Conservation (phyloP, 78 protist species). For the Dictyostelium capitatum region DNA sequence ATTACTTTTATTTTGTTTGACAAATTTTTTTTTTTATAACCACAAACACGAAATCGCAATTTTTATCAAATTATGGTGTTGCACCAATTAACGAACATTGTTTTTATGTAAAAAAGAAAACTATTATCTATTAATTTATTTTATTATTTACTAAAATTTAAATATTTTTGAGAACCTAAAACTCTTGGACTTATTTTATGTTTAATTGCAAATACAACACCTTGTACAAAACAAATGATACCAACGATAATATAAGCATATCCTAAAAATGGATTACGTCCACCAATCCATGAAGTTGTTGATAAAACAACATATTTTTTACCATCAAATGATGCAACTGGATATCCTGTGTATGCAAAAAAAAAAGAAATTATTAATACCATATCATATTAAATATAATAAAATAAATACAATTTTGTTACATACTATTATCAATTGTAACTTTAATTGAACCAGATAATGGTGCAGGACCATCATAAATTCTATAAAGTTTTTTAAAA, state of each 20-base stretch:
- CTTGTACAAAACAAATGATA: constrained; percentile 86
- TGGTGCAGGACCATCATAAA: background rate
- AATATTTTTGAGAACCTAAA: constrained; percentile 68
- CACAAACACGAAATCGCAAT: too few relatives aligned
- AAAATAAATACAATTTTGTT: background rate
- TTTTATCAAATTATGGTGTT: too few relatives aligned
- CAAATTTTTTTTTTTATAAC: too few relatives aligned
- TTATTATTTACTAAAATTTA: constrained; percentile 3
- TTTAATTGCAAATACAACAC: constrained; percentile 77
- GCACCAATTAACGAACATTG: too few relatives aligned
- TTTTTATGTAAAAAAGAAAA: too few relatives aligned
- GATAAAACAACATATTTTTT: constrained; percentile 93
- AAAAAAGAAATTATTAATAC: too few relatives aligned
- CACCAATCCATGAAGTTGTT: constrained; percentile 96
- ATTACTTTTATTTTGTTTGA: too few relatives aligned
- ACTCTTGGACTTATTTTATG: constrained; percentile 75
- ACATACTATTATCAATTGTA: background rate
- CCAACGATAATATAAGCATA: constrained; percentile 92
- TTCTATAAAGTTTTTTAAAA: constrained; percentile 94
- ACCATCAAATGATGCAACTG: constrained; percentile 86
- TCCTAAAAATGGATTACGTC: constrained; percentile 95
- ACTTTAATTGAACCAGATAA: background rate
- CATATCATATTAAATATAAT: too few relatives aligned
- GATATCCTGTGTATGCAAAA: constrained; percentile 70
- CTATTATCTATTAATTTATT: too few relatives aligned